Evolutionary conservation across 2,329 filamentous ascomycete species (phyloP), one percentile per base, ranked within the genome.

Genomic region (Clonostachys rhizophaga): DNA sequence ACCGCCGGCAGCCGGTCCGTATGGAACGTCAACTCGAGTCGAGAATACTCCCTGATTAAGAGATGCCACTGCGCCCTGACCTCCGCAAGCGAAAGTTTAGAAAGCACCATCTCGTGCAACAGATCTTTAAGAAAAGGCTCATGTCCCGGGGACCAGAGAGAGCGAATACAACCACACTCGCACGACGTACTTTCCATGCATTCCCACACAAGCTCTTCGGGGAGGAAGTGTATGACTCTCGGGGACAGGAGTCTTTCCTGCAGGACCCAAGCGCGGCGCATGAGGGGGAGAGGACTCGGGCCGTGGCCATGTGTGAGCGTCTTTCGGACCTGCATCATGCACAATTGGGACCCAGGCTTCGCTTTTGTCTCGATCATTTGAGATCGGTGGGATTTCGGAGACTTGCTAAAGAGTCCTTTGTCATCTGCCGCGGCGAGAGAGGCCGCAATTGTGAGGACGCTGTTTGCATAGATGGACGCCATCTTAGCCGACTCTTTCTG

Each of bases 241-340:
- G 58, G 55, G 0, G 60, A 57, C 5, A 64, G 34, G 0, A 60
- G 37, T 3, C 62, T 55, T 13, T 64, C 62, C 2, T 64, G 61
- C 5, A 62, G 57, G 3, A 55, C 56, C 62, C 61, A 64, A 0
- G 55, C 61, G 2, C 61, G 51, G 35, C 44, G 34, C 12, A 45
- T 20, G 10, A 34, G 24, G 5, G 44, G 44, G 10, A 40, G 34
- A 12, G 35, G 18, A 34, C 16, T 17, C 14, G 10, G 17, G 10
- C 33, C 37, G 36, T 39, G 17, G 36, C 17, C 17, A 18, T 39
- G 36, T 18, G 36, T n/a, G 36, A 39, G 14, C 14, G 36, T 39
- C 7, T 11, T n/a, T n/a, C 36, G 36, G 12, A 18, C 36, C 7
- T 39, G 17, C 7, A 18, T 18, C 7, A n/a, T n/a, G 3, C 36